Evolutionary conservation across 2,329 filamentous ascomycete species (phyloP), one percentile per base, ranked within the genome.

Genomic region (Nemania sp.): DNA sequence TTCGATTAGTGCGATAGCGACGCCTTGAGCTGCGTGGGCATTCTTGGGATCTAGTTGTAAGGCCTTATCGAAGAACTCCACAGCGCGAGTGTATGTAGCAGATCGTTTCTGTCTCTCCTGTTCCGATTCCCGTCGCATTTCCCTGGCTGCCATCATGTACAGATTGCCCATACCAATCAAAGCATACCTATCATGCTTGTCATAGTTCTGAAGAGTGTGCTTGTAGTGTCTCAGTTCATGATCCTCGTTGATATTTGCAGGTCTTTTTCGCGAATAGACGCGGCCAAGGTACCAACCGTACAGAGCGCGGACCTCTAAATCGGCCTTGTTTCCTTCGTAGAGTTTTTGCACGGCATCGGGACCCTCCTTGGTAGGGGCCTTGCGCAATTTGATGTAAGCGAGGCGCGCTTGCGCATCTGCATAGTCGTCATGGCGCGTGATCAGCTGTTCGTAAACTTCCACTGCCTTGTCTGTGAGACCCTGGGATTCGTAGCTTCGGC

Each of bases 41-140:
- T 97, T 99, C 75, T 88, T 91, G 0, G 91, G 86, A 66, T 99
- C 94, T n/a, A 99, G 77, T 59, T 95, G 91, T 19, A 99, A 77
- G 4, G 93, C 93, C 75, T 99, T 99, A 70, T 97, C 94, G 65
- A 97, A 99, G 73, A 99, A 99, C 69, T 99, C 95, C 9, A 97
- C 92, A 0, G 94, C 92, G 62, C 93, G 91, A 68, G 86, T 85
- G 69, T 97, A 99, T 57, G 86, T 88, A 63, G 88, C 89, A 52
- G 87, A 89, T 48, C 92, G 86, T 76, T 95, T 96, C 65, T 96
- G 89, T 73, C 90, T 96, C 56, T 99, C 93, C 55, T 86, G 80
- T 7, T 97, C 94, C 0, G 89, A 89, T 57, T 94, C 90, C 45
- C 92, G 86, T 24, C 90, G 89, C 91, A 97, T 97, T 71, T 99